Percentiles rank a stretch among this genome's conserved stretches.
These are phyloP conservation scores for Ceratobasidium sp. DNA, from an alignment of 1,284 basidiomycete genomes.

Conservation along the genomic window DNA sequence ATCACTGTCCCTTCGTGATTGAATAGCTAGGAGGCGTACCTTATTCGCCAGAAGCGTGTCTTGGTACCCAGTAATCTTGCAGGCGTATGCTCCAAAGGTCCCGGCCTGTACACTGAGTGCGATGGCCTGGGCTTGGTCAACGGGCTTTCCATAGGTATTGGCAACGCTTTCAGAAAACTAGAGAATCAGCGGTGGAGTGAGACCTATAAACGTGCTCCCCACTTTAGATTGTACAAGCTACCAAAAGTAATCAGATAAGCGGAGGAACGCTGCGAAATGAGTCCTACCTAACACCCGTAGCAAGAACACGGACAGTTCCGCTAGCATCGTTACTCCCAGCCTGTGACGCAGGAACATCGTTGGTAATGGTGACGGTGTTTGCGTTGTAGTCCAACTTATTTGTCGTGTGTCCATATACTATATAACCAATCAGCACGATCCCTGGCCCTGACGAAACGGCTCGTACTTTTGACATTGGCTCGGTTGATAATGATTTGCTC, in stretches of 20 bases:
- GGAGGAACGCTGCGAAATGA: background rate
- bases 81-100: constrained; percentile 41
- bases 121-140: constrained; percentile 39
- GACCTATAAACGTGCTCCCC: no score
- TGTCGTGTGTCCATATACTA: constrained; percentile 25
- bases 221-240: constrained; percentile 37
- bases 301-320: constrained; percentile 35
- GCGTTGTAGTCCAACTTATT: constrained; percentile 8
- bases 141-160: constrained; percentile 40
- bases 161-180: constrained; percentile 35
- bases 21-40: background rate
- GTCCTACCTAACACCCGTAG: constrained; percentile 36
- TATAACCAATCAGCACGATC: background rate
- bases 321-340: constrained; percentile 41
- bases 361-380: constrained; percentile 41
- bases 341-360: constrained; percentile 35
- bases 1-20: no score
- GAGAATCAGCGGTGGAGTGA: background rate
- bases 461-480: constrained; percentile 9
- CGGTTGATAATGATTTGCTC: constrained; percentile 14
- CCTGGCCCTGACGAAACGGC: background rate
- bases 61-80: constrained; percentile 41
- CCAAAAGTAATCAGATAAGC: background rate
- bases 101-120: constrained; percentile 41
- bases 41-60: constrained; percentile 43